A percentile compares a stretch with the other conserved stretches of the same genome.
Conservation (phyloP, 345 rosid genomes). For the Rhizophora apiculata region DNA sequence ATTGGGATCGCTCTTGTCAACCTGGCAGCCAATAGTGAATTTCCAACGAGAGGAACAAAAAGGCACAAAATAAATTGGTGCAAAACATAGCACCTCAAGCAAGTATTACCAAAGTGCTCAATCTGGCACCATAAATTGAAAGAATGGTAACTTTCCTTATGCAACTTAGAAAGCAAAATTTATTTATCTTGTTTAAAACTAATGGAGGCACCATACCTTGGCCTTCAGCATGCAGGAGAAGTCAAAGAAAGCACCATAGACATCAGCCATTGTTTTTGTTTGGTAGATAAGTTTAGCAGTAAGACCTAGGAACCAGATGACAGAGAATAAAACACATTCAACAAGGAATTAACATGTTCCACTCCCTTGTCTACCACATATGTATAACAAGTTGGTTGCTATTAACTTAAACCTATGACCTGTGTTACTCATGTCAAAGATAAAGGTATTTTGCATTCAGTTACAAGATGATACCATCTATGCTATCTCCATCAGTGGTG, state of each 20-base stretch:
- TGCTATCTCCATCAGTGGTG: conserved; percentile 1
- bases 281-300: conserved; percentile 81
- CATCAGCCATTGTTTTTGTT: conserved; percentile 81
- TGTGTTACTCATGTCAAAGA: background rate
- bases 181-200: background rate
- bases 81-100: background rate
- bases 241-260: conserved; percentile 82
- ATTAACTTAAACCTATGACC: background rate
- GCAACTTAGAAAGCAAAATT: background rate
- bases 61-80: background rate
- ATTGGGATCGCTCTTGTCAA: conserved; percentile 69
- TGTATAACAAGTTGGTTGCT: background rate
- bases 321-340: conserved; percentile 5
- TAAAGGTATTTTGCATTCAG: background rate
- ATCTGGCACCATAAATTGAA: background rate
- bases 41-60: conserved; percentile 2
- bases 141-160: background rate
- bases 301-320: conserved; percentile 51
- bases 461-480: background rate
- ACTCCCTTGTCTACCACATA: conserved; percentile 1
- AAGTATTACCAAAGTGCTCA: background rate
- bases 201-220: conserved; percentile 42
- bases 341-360: background rate
- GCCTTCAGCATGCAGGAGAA: conserved; percentile 66
- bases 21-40: conserved; percentile 35